Base-by-base conservation (phyloP, 768 basidiomycete species). In the Macrolepiota albuminosa region DNA sequence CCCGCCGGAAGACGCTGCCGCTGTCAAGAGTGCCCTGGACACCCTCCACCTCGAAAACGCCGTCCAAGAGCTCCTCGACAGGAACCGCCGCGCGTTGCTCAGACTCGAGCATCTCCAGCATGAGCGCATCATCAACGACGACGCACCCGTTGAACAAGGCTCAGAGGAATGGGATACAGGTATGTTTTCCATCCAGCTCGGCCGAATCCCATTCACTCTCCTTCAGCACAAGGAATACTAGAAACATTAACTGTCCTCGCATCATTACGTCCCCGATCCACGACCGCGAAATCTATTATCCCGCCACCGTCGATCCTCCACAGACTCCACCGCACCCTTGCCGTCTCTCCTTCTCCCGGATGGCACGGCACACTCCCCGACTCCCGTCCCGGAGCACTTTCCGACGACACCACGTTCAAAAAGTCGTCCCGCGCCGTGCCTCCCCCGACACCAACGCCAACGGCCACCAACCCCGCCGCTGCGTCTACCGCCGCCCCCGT, bases 101-200 rank as follows among this genome's bases (percentile, higher is more conserved):
- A 76, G 85, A 55, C 75, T 94, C 14, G 85, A 85, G 64, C 81
- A 84, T 64, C 75, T 93, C 51, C 91, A 93, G 67, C 74, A 72
- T 21, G 68, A 72, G 56, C 82, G 91, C 11, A 68, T 89, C 34
- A 76, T 76, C 16, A 71, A 72, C 11, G 78, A 78, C 26, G 78
- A 76, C 14, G 81, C 29, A 29, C 29, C 76, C 11, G 84, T 84
- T 3, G 80, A 85, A 68, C 81, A 85, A 67, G 87, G 80, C 37
- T 88, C 88, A 11, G 91, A 92, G 70, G 91, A 94, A 70, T 91
- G 88, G 88, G 86, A 90, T 64, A 83, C 82, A 61, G 92, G 91
- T 92, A 67, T 64, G 86, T 21, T 21, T 21, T 21, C 71, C 57
- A 31, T 29, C 46, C 58, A 37, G 53, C 21, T 49, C 58, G 1